phyloP scores from a whole-genome alignment of 2,329 filamentous ascomycete species.

The Falciphora oryzae region DNA sequence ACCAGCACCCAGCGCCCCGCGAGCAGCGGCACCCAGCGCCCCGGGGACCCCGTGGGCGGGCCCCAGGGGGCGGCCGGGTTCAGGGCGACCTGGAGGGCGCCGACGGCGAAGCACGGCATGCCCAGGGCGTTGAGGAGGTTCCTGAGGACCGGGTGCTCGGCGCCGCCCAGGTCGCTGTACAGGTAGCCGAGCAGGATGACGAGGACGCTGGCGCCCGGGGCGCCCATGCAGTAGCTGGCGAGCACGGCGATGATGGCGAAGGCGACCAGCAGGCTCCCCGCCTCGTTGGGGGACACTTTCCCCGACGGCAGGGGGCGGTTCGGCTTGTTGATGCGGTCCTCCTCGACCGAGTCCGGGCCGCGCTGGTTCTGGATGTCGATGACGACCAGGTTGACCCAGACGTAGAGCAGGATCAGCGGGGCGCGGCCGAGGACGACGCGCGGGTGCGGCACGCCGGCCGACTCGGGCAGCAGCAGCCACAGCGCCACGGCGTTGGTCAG shows the following conservation, averaged over 20 bases:
- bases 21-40: conserved; percentile 1
- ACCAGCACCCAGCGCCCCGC: conserved; percentile 13
- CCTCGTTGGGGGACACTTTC: conserved; percentile 21
- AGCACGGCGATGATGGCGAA: conserved; percentile 9
- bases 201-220: conserved; percentile 22
- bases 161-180: conserved; percentile 34
- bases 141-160: conserved; percentile 22
- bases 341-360: conserved; percentile 10
- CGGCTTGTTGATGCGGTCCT: conserved; percentile 16
- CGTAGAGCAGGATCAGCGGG: conserved; percentile 7
- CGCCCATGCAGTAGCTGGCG: conserved; percentile 15
- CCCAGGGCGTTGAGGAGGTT: conserved; percentile 17
- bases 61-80: conserved; percentile 2
- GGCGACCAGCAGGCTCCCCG: conserved; percentile 12
- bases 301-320: conserved; percentile 18
- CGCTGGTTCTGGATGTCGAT: conserved; percentile 13
- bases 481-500: conserved; percentile 10
- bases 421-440: conserved; percentile 3
- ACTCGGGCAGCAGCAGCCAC: conserved; percentile 6
- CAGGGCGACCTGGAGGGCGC: conserved; percentile 11
- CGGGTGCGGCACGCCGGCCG: not conserved
- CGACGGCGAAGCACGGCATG: conserved; percentile 12
- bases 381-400: conserved; percentile 11
- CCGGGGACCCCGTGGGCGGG: not conserved
- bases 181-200: conserved; percentile 29